Conservation (phyloP, 2,329 filamentous ascomycete genomes). For the Pestalotiopsis sp. region DNA sequence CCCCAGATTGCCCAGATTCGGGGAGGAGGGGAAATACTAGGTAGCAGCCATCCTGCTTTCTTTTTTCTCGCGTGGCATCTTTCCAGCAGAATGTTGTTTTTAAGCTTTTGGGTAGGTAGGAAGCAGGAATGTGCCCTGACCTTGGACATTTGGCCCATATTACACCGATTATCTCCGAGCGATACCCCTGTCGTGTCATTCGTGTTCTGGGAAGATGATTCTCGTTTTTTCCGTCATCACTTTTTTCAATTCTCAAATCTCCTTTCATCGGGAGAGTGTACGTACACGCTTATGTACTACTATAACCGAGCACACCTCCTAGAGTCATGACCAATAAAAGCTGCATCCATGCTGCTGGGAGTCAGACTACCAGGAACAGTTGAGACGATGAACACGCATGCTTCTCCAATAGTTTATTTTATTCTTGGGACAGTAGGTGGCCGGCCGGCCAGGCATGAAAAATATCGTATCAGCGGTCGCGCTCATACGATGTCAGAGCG, state of each 20-base stretch:
- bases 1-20: background rate
- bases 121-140: background rate
- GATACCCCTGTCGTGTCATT: background rate
- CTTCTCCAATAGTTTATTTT: background rate
- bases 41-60: no score
- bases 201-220: background rate
- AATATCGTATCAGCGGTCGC: background rate
- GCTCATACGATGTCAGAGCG: background rate
- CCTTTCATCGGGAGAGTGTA: background rate
- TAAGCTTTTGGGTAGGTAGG: background rate
- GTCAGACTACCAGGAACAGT: background rate
- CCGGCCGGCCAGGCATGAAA: background rate
- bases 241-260: background rate
- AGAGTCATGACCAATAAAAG: background rate
- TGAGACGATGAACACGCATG: background rate
- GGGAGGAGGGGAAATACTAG: background rate
- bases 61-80: constrained; percentile 1
- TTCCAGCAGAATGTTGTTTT: background rate
- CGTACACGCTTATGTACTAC: background rate
- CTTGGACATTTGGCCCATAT: background rate
- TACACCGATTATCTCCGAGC: constrained; percentile 2
- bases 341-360: background rate
- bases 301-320: background rate
- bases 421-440: background rate
- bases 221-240: background rate